A percentile compares a stretch with the other conserved stretches of the same genome.
These are phyloP conservation scores for Boletus rufocinnamomeus DNA, from an alignment of 768 basidiomycete species.

Conservation along the genomic window DNA sequence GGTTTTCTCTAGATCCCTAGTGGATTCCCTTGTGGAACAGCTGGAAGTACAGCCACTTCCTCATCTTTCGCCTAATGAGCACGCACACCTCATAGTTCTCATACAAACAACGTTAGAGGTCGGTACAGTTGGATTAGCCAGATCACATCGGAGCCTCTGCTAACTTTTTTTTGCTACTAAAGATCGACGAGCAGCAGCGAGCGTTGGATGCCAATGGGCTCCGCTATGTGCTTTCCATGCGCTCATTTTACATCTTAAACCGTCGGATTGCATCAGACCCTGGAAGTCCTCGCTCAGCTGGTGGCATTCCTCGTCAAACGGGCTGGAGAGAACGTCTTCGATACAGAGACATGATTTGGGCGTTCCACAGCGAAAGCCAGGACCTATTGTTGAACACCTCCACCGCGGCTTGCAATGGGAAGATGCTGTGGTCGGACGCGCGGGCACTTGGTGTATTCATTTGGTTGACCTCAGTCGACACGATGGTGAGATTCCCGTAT, in stretches of 20 bases:
- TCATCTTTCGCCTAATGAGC: conserved; percentile 76
- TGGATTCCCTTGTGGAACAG: conserved; percentile 59
- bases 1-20: conserved; percentile 60
- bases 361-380: conserved; percentile 93
- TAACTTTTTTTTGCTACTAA: conserved; percentile 5
- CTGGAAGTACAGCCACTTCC: conserved; percentile 67
- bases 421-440: conserved; percentile 90
- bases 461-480: conserved; percentile 82
- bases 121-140: conserved; percentile 14
- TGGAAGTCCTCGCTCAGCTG: conserved; percentile 48
- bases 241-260: conserved; percentile 87
- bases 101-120: conserved; percentile 89
- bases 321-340: conserved; percentile 76
- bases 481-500: conserved; percentile 56
- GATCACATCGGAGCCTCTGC: background rate
- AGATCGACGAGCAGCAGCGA: conserved; percentile 91
- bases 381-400: conserved; percentile 76
- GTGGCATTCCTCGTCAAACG: conserved; percentile 44
- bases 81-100: conserved; percentile 78
- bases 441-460: conserved; percentile 82
- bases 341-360: conserved; percentile 96
- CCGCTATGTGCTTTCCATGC: conserved; percentile 90
- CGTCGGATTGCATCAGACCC: conserved; percentile 53
- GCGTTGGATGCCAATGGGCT: conserved; percentile 90
- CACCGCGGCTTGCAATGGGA: conserved; percentile 70